These are phyloP conservation scores for Zygoascus bituminiphila DNA, from an alignment of 805 yeast genomes.

Conservation along the genomic window DNA sequence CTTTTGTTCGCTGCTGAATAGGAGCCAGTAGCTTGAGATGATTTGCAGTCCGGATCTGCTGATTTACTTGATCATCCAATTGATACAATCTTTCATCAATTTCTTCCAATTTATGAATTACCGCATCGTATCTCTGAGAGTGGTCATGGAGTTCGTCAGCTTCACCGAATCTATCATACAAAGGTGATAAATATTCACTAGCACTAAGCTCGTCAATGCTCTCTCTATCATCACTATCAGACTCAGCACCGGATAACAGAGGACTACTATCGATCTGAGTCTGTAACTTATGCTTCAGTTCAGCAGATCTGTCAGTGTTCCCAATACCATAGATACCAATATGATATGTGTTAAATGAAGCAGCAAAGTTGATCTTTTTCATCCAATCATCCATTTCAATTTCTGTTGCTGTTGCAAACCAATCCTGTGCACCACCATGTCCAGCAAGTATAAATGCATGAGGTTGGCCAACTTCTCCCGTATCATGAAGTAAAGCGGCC, in stretches of 20 bases:
- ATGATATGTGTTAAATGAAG: slow-evolving; percentile 38
- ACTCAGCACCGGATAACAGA: not conserved
- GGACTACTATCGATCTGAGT: slow-evolving; percentile 1
- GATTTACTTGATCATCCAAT: slow-evolving; percentile 30
- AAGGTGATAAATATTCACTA: not conserved
- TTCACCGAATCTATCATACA: not conserved
- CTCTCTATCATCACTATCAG: not conserved
- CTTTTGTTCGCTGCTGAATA: slow-evolving; percentile 44
- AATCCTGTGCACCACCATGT: slow-evolving; percentile 27
- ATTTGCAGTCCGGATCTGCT: slow-evolving; percentile 29
- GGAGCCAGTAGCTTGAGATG: slow-evolving; percentile 47
- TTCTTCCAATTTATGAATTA: slow-evolving; percentile 28
- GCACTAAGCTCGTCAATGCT: not conserved
- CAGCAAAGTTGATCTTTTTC: slow-evolving; percentile 42
- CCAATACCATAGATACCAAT: slow-evolving; percentile 21
- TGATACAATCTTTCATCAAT: slow-evolving; percentile 29
- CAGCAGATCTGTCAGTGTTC: slow-evolving; percentile 1
- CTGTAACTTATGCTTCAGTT: not conserved
- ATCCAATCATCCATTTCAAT: slow-evolving; percentile 55
- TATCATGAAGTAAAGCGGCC: slow-evolving; percentile 30
- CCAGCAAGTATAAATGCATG: slow-evolving; percentile 26
- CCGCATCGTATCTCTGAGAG: slow-evolving; percentile 23
- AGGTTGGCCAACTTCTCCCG: slow-evolving; percentile 7
- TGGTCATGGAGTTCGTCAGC: slow-evolving; percentile 1
- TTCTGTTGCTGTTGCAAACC: slow-evolving; percentile 36